Conservation (phyloP, 495 filamentous ascomycete species). For the Darksidea phi region DNA sequence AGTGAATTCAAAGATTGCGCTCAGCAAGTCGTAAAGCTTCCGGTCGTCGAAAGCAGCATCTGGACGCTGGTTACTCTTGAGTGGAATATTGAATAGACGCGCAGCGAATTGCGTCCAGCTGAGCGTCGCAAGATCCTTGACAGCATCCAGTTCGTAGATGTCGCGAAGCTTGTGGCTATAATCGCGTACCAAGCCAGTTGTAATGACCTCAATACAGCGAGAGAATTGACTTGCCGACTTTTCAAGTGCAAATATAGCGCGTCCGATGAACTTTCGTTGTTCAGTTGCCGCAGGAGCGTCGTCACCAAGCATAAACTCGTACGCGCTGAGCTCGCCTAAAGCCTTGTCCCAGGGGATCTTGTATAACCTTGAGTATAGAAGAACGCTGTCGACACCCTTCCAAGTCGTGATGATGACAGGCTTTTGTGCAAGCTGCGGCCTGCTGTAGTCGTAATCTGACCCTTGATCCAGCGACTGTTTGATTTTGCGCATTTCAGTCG, state of each 20-base stretch:
- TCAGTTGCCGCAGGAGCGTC: slow-evolving; percentile 49
- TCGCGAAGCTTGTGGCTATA: slow-evolving; percentile 60
- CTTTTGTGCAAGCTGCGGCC: slow-evolving; percentile 44
- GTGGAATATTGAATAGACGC: slow-evolving; percentile 67
- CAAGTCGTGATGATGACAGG: slow-evolving; percentile 52
- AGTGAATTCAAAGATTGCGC: slow-evolving; percentile 60
- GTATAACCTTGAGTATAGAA: slow-evolving; percentile 63
- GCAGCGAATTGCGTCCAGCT: slow-evolving; percentile 71
- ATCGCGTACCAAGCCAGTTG: slow-evolving; percentile 61
- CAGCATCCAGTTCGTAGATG: slow-evolving; percentile 69
- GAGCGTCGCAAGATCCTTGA: slow-evolving; percentile 71
- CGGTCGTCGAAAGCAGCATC: slow-evolving; percentile 73
- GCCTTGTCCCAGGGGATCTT: slow-evolving; percentile 61
- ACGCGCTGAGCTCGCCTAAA: slow-evolving; percentile 54
- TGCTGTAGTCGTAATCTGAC: slow-evolving; percentile 62
- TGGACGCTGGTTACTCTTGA: slow-evolving; percentile 67
- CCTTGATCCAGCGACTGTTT: slow-evolving; percentile 64
- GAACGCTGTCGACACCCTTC: slow-evolving; percentile 58
- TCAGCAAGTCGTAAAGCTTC: slow-evolving; percentile 66
- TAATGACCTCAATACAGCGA: slow-evolving; percentile 60
- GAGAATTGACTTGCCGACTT: slow-evolving; percentile 54
- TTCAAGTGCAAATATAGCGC: slow-evolving; percentile 47
- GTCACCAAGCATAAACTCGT: slow-evolving; percentile 52
- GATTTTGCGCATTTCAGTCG: slow-evolving; percentile 70
- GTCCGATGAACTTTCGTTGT: slow-evolving; percentile 48